Conservation (phyloP, 139 green algal species). For the Chlamydomonas sphaeroides region DNA sequence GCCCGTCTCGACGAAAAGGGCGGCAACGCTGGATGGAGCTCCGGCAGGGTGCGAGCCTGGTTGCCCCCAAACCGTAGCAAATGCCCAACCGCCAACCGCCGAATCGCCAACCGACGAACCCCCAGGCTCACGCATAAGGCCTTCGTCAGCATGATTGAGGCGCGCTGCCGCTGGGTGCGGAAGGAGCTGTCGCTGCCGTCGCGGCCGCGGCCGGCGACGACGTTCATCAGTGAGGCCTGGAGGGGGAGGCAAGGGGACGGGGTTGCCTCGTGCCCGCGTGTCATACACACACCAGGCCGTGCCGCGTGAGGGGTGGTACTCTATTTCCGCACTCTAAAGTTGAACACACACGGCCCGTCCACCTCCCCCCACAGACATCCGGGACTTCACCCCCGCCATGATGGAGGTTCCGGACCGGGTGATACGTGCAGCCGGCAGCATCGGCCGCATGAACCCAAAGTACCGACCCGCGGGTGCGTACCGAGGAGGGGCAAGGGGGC, state of each 20-base stretch:
- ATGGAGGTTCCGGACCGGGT: neutral
- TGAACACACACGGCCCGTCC: neutral
- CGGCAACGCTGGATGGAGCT: no score
- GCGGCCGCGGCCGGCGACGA: neutral
- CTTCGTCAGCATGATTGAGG: neutral
- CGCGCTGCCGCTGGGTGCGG: neutral
- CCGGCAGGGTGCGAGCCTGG: no score
- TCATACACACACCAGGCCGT: neutral
- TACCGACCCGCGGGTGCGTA: neutral
- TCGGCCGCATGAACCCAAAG: neutral
- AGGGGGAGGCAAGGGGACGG: neutral
- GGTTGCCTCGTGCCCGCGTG: neutral
- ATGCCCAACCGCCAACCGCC: no score
- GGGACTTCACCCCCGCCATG: constrained; percentile 4
- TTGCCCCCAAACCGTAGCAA: no score
- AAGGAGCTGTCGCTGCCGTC: neutral
- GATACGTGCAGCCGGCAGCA: neutral
- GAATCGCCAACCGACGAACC: no score
- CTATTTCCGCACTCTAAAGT: no score
- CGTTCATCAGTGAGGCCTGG: neutral
- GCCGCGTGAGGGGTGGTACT: no score
- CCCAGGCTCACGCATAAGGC: neutral
- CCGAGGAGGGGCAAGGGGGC: no score
- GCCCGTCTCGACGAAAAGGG: no score
- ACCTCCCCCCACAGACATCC: neutral